These are phyloP conservation scores for Alternaria arbusti DNA, from an alignment of 2,329 filamentous ascomycete species.

Conservation along the genomic window DNA sequence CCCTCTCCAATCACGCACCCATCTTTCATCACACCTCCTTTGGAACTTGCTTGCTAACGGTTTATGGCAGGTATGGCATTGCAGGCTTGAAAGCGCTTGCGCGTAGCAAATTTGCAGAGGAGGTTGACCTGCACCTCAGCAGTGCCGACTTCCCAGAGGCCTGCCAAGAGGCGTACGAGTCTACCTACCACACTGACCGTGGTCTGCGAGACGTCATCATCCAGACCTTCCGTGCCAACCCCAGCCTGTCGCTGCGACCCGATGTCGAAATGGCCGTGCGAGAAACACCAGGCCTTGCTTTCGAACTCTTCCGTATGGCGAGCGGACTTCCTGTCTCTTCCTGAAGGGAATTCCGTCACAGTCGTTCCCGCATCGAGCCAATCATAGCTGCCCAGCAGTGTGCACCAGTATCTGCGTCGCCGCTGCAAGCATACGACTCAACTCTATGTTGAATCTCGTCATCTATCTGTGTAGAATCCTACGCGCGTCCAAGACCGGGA, in stretches of 20 bases:
- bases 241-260: constrained; percentile 53
- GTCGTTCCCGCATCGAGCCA: background rate
- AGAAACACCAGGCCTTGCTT: constrained; percentile 55
- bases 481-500: background rate
- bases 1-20: constrained; percentile 11
- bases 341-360: constrained; percentile 15
- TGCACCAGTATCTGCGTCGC: background rate
- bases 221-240: constrained; percentile 55
- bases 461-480: background rate
- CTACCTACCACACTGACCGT: constrained; percentile 57
- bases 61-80: constrained; percentile 52
- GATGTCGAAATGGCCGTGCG: constrained; percentile 55
- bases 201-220: constrained; percentile 57
- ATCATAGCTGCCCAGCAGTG: background rate
- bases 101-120: constrained; percentile 54
- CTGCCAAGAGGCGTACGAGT: constrained; percentile 57
- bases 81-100: constrained; percentile 55
- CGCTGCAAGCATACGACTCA: constrained; percentile 4
- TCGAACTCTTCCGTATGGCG: constrained; percentile 57
- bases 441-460: background rate
- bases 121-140: constrained; percentile 52
- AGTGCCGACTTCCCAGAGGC: constrained; percentile 56
- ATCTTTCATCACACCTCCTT: constrained; percentile 8
- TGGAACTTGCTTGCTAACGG: constrained; percentile 30
- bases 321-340: constrained; percentile 53